Base-by-base conservation (phyloP, 345 rosid species). In the Eucalyptus cloeziana region DNA sequence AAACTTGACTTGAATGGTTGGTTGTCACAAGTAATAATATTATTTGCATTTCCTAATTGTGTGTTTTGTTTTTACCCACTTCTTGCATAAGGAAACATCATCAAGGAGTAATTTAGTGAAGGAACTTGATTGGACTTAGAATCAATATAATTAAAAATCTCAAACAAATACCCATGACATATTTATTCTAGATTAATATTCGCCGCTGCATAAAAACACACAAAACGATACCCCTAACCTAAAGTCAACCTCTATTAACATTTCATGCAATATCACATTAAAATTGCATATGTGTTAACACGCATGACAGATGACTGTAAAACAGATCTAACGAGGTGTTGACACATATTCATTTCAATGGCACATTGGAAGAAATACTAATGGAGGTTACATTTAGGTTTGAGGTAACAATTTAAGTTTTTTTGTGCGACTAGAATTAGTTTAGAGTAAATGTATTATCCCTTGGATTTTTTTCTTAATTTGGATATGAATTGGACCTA, bases 261-360 rank as follows among this genome's bases (percentile, higher is more conserved):
- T 76, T 76, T 9, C 2, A 3, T 40, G 5, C 2, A 21, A 22
- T 2, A 11, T 76, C 30, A 22, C 8, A 4, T 40, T 76, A 76
- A 37, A 76, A 76, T 76, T 76, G 3, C 27, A 12, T 76, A 1
- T 7, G 15, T 76, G 47, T 40, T 13, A 11, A 76, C 14, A 76
- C 3, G 2, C 15, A 2, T 76, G 45, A 2, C 8, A 21, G 1
- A 71, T 3, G 4, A 71, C 0, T 71, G 5, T 14, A 19, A 21
- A 19, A 37, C 2, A 7, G 1, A 40, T 76, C 14, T 60, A 69
- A 15, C 1, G 3, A 19, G 10, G 19, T 8, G 6, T 15, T 16
- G 43, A 33, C 24, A 16, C 11, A 19, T 31, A 16, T 31, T 69
- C 44, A 71, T 33, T 71, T 71, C 25, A 71, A 33, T 3, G 25